phyloP scores from a whole-genome alignment of 352 stramenopile species.

The Pythium myriotylum region DNA sequence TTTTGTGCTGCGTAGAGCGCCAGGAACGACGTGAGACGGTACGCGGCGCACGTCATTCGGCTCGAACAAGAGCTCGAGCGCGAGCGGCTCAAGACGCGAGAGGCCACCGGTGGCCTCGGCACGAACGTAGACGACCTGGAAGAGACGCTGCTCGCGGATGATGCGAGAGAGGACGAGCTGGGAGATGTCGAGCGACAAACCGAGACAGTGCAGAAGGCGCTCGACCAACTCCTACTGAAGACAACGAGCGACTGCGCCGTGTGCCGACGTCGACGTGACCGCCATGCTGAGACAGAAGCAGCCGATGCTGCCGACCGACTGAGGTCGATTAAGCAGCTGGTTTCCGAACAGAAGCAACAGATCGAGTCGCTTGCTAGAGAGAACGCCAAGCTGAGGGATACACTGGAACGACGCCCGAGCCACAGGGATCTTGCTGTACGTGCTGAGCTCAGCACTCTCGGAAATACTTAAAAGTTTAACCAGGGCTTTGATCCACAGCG shows the following conservation, averaged over 20 bases:
- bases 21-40: slow-evolving; percentile 31
- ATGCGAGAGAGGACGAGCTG: slow-evolving; percentile 3
- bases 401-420: slow-evolving; percentile 23
- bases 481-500: slow-evolving; percentile 4
- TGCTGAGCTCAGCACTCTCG: not conserved
- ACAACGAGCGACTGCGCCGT: slow-evolving; percentile 9
- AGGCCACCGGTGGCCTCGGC: not conserved
- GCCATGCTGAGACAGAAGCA: not conserved
- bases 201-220: slow-evolving; percentile 4
- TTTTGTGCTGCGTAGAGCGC: slow-evolving; percentile 18
- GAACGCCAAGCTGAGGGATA: slow-evolving; percentile 33
- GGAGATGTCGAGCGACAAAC: not conserved
- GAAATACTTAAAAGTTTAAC: not conserved
- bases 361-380: slow-evolving; percentile 21
- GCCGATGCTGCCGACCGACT: not conserved
- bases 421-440: slow-evolving; percentile 27
- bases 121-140: no score
- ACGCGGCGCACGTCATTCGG: slow-evolving; percentile 25
- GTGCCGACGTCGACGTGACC: slow-evolving; percentile 10
- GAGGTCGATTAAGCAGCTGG: slow-evolving; percentile 13
- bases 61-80: slow-evolving; percentile 30
- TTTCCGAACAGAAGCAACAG: slow-evolving; percentile 21
- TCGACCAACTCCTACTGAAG: not conserved
- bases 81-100: slow-evolving; percentile 13
- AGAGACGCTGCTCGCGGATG: not conserved